Percentiles rank a stretch among this genome's conserved stretches.
These are phyloP conservation scores for Echinosophora koreensis DNA, from an alignment of 306 rosid species.

Conservation along the genomic window DNA sequence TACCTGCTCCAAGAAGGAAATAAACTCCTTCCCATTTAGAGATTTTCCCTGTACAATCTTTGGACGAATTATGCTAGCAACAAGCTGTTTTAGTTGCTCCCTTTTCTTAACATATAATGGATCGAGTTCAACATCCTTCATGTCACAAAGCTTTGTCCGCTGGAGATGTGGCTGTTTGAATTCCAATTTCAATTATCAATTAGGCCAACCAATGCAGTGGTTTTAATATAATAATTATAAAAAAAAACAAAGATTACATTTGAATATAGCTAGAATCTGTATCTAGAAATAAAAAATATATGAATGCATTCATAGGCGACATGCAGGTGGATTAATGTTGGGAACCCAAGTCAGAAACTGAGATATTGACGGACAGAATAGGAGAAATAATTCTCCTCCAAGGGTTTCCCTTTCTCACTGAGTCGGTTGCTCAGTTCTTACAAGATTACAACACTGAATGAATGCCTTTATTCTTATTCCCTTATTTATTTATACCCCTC, in stretches of 20 bases:
- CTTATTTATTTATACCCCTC: too few relatives aligned
- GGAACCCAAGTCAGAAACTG: too few relatives aligned
- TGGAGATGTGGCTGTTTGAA: conserved; percentile 88
- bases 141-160: conserved; percentile 95
- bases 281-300: conserved; percentile 12
- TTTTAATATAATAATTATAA: background rate
- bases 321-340: background rate
- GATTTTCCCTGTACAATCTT: conserved; percentile 89
- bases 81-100: conserved; percentile 83
- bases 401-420: too few relatives aligned
- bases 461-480: too few relatives aligned
- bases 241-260: conserved; percentile 6
- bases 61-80: conserved; percentile 81
- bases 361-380: too few relatives aligned
- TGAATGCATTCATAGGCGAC: background rate
- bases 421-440: too few relatives aligned
- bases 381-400: too few relatives aligned
- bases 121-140: conserved; percentile 92
- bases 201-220: conserved; percentile 3
- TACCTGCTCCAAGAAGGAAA: conserved; percentile 91
- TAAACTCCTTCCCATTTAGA: conserved; percentile 86
- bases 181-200: conserved; percentile 40
- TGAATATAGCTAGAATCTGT: background rate
- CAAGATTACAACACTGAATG: too few relatives aligned
- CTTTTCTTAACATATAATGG: conserved; percentile 74